Base-by-base conservation (phyloP, 2,329 filamentous ascomycete species). In the Incumbomyces lentus region DNA sequence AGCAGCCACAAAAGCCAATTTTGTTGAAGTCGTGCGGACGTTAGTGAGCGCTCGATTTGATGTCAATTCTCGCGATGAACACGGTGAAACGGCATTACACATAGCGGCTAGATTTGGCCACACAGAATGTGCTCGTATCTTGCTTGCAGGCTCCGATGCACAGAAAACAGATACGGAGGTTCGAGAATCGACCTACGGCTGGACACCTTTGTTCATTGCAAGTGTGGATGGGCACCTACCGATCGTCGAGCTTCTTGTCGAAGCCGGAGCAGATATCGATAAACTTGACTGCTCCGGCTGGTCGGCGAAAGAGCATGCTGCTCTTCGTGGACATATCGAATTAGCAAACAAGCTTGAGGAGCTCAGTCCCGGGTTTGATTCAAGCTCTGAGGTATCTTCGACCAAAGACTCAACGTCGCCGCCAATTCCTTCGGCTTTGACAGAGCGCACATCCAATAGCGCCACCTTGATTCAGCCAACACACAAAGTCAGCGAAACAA, bases 151-250 rank as follows among this genome's bases (percentile, higher is more conserved):
- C 2, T 82, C 78, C 0, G 66, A 72, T 5, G 71, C 76, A 36
- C 85, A 92, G 55, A 86, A 82, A 59, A 81, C 82, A 1, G 69
- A 95, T 51, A 69, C 88, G 1, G 84, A 95, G 57, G 68, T 93
- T 31, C 68, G 76, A 0, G 92, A 98, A 60, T 84, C 83, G 45
- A 83, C 84, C 0, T 96, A 93, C 60, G 80, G 83, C 2, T 98
- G 92, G 90, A 95, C 92, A 1, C 86, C 92, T n/a, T 71, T 98
- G 11, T 92, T 95, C 60, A 84, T 95, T 53, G 86, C 90, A 8
- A 86, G 84, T 45, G 90, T 96, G 2, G 89, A 98, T 59, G 90
- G 90, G 0, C 83, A 88, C 53, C 64, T 87, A 10, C 67, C 74
- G 0, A 78, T 95, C 34, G 85, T 85, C 1, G 75, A 88, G 59